Evolutionary conservation across 2,329 filamentous ascomycete genomes (phyloP).

Genomic region (Colletotrichum orbiculare): DNA sequence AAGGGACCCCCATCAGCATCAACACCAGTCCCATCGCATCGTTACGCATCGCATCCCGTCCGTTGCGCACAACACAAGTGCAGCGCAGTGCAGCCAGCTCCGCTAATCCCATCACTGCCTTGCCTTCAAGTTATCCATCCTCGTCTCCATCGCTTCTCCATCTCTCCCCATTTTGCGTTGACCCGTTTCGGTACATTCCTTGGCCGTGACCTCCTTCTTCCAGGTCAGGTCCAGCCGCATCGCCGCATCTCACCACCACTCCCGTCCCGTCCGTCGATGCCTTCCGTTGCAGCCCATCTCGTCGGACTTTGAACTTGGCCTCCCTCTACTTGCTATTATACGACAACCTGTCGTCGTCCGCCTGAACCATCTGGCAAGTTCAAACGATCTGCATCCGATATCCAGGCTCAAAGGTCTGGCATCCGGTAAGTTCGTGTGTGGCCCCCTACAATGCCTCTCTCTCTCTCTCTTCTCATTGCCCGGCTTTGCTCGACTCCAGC

Average conservation of each 20-base stretch:
- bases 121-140: too few relatives aligned
- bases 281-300: constrained; percentile 2
- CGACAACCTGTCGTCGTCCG: too few relatives aligned
- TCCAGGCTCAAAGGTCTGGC: neutral
- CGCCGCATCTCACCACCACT: constrained; percentile 32
- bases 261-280: constrained; percentile 25
- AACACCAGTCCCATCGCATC: constrained; percentile 9
- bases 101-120: constrained; percentile 23
- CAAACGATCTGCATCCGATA: too few relatives aligned
- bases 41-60: constrained; percentile 18
- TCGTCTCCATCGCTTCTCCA: neutral
- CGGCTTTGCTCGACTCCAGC: constrained; percentile 26
- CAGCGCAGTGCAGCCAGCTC: constrained; percentile 17
- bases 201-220: constrained; percentile 27
- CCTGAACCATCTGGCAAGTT: too few relatives aligned
- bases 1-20: neutral
- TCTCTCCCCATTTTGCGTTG: constrained; percentile 21
- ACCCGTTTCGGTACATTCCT: constrained; percentile 35
- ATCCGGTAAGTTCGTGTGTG: constrained; percentile 20
- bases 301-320: neutral
- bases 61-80: constrained; percentile 30
- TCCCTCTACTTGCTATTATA: neutral
- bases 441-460: constrained; percentile 23
- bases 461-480: constrained; percentile 18
- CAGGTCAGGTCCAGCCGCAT: constrained; percentile 19